These are phyloP conservation scores for Suillus alpinus DNA, from an alignment of 768 basidiomycete genomes.

Conservation along the genomic window DNA sequence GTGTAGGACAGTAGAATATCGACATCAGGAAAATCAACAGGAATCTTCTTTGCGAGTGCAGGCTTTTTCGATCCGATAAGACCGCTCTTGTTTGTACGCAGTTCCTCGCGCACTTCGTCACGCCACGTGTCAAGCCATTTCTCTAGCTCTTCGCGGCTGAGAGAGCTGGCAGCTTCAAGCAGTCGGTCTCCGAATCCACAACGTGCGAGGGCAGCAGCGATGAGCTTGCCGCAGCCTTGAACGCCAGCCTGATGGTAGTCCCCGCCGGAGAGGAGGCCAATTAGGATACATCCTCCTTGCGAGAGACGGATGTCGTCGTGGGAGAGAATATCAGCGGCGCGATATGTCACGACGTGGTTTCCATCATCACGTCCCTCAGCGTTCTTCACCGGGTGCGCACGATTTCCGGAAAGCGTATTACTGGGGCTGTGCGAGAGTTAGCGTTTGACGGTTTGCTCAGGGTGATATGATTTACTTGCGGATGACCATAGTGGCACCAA, in stretches of 20 bases:
- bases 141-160: conserved; percentile 42
- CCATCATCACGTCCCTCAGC: conserved; percentile 71
- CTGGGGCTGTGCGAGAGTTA: conserved; percentile 48
- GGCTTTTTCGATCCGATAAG: conserved; percentile 62
- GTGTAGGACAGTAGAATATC: conserved; percentile 77
- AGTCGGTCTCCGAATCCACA: conserved; percentile 79
- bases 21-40: conserved; percentile 67
- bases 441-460: not conserved
- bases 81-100: conserved; percentile 66
- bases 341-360: conserved; percentile 53
- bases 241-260: conserved; percentile 82
- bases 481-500: conserved; percentile 80
- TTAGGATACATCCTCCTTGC: conserved; percentile 69
- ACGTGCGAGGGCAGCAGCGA: conserved; percentile 74
- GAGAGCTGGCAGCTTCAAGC: conserved; percentile 52
- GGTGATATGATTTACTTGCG: conserved; percentile 58
- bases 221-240: conserved; percentile 63
- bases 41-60: conserved; percentile 60
- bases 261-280: conserved; percentile 84
- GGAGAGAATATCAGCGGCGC: conserved; percentile 36
- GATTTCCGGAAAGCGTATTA: conserved; percentile 70
- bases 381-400: conserved; percentile 59
- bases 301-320: conserved; percentile 51
- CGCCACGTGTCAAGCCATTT: conserved; percentile 65
- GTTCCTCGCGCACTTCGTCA: conserved; percentile 55